phyloP scores from a whole-genome alignment of 169 alveolate species.

The Eimeria necatrix region DNA sequence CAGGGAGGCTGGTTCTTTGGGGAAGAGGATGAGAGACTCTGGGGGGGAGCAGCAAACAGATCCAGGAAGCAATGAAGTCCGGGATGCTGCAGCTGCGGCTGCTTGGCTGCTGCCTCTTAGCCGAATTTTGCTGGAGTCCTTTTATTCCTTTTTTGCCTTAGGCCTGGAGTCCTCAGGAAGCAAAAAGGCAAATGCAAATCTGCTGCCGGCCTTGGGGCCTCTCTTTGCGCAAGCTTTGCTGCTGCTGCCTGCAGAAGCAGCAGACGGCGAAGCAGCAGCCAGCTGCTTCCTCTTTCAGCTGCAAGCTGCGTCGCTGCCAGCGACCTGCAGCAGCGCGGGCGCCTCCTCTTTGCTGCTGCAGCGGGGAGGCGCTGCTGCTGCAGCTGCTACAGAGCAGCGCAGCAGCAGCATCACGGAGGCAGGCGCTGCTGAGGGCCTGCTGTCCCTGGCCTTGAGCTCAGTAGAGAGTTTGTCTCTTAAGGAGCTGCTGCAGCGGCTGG shows the following conservation, averaged over 20 bases:
- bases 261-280: conserved; percentile 1
- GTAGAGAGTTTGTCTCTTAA: not conserved
- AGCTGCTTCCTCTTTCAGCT: conserved; percentile 21
- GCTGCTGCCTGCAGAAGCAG: conserved; percentile 15
- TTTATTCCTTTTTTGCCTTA: not conserved
- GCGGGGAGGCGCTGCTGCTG: not conserved
- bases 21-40: not conserved
- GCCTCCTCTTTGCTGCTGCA: not conserved
- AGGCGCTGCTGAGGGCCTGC: not conserved
- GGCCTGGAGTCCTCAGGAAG: not conserved
- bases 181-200: not conserved
- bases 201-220: not conserved
- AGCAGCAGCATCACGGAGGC: not conserved
- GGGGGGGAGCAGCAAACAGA: not conserved
- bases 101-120: not conserved
- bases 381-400: not conserved
- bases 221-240: not conserved
- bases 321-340: not conserved
- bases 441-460: not conserved
- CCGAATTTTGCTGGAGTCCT: not conserved
- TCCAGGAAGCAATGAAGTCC: no score
- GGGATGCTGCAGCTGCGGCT: conserved; percentile 9
- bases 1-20: not conserved
- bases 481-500: conserved; percentile 36
- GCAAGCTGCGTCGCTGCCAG: not conserved